Evolutionary conservation across 2,329 filamentous ascomycete species (phyloP).

Genomic region (Aspergillus sp.): DNA sequence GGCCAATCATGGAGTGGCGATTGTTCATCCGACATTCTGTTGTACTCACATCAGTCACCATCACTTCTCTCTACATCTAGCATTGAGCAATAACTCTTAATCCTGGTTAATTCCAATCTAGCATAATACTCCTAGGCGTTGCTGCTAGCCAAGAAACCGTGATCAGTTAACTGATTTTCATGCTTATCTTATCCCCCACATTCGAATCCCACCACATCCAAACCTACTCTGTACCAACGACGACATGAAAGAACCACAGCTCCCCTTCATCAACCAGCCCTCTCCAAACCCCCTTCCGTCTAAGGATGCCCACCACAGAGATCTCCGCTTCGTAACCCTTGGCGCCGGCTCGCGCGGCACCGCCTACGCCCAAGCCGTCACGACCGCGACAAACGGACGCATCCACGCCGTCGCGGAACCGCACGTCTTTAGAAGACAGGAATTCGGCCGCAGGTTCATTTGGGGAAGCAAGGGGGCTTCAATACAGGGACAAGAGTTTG

Average conservation of each 20-base stretch:
- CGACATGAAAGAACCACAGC: slow-evolving; percentile 17
- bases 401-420: slow-evolving; percentile 78
- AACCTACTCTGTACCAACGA: background rate
- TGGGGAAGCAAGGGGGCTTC: slow-evolving; percentile 42
- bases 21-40: background rate
- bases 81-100: too few species aligned
- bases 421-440: slow-evolving; percentile 62
- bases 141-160: too few species aligned
- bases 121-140: background rate
- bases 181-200: background rate
- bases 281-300: background rate
- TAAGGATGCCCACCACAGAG: too few species aligned
- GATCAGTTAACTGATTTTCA: background rate
- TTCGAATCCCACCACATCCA: background rate
- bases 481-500: slow-evolving; percentile 56
- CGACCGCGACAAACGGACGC: slow-evolving; percentile 55
- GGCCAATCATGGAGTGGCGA: background rate
- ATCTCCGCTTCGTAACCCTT: slow-evolving; percentile 61
- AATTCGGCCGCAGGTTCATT: slow-evolving; percentile 64
- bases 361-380: slow-evolving; percentile 62
- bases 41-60: too few species aligned
- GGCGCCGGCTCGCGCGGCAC: slow-evolving; percentile 74
- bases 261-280: background rate
- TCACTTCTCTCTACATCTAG: too few species aligned
- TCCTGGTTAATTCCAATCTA: too few species aligned